Percentiles rank a stretch among this genome's conserved stretches.
These are phyloP conservation scores for Nadsonia fulvescens DNA, from an alignment of 805 yeast genomes.

Conservation along the genomic window DNA sequence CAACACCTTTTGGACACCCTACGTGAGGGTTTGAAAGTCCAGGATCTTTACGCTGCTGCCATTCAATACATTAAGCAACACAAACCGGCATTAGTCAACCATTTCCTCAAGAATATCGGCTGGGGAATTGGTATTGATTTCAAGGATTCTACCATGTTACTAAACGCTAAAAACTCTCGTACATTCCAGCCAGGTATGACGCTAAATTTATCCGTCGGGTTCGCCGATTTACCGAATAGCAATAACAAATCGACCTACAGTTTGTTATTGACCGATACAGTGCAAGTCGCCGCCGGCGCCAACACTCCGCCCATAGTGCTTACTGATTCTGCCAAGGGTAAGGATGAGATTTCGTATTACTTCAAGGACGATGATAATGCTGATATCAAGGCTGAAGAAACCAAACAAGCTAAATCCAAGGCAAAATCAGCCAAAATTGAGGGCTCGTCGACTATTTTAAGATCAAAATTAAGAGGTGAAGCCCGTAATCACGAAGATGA, in stretches of 20 bases:
- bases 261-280: constrained; percentile 63
- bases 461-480: constrained; percentile 54
- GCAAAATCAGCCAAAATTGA: constrained; percentile 21
- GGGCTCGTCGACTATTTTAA: constrained; percentile 44
- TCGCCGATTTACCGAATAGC: constrained; percentile 38
- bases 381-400: constrained; percentile 19
- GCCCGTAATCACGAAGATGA: constrained; percentile 33
- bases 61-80: constrained; percentile 39
- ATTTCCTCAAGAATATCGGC: constrained; percentile 67
- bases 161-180: constrained; percentile 58
- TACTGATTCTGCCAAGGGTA: constrained; percentile 55
- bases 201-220: constrained; percentile 61
- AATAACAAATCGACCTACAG: constrained; percentile 48
- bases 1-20: constrained; percentile 39
- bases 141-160: constrained; percentile 57
- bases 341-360: constrained; percentile 66
- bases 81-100: constrained; percentile 43
- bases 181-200: constrained; percentile 53
- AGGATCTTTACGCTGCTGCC: constrained; percentile 47
- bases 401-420: constrained; percentile 14
- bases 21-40: constrained; percentile 52
- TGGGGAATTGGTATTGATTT: constrained; percentile 82
- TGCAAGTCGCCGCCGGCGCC: constrained; percentile 43
- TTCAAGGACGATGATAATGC: constrained; percentile 50
- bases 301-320: constrained; percentile 48